Base-by-base conservation (phyloP, 331 rosid species). In the Acacia pycnantha region DNA sequence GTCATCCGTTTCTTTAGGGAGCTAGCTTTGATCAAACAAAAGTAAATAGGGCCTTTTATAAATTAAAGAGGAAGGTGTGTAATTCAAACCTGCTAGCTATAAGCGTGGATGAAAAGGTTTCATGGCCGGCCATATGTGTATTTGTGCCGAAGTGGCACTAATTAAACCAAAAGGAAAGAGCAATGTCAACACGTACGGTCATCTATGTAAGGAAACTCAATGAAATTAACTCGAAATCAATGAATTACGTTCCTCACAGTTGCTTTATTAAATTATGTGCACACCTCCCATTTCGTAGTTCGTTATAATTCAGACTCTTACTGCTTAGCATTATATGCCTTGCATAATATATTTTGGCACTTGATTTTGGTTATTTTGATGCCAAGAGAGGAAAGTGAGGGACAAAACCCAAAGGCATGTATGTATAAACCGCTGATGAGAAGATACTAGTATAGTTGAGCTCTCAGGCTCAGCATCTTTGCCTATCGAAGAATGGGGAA, bases 91-190 rank as follows among this genome's bases (percentile, higher is more conserved):
- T 83, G 84, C 68, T 66, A 79, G 84, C 68, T 66, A 79, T 77
- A 81, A 88, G 94, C 93, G 89, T 89, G 93, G 90, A 91, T 83
- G 86, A 75, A 90, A 95, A 88, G 93, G 90, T 22, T 82, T 80
- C 81, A 81, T 62, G 82, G 79, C 35, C 68, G 82, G 79, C 35
- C 68, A 37, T 82, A n/a, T 89, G 90, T 85, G 74, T 73, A 89
- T 76, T 80, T 89, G 92, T 83, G 92, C 88, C 24, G 91, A 76
- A 29, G 43, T 31, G 70, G 70, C 22, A 29, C 81, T 85, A 3
- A 33, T 4, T 33, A 83, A 86, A 80, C 86, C 86, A 82, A 87
- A 74, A 74, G 81, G 64, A 56, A 74, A 69, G 75, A 61, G 77
- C 82, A 69, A 82, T 83, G 86, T 87, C 82, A 83, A 84, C 66